Evolutionary conservation across 495 filamentous ascomycete species (phyloP), one percentile per base, ranked within the genome.

Genomic region (Xylaria grammica): DNA sequence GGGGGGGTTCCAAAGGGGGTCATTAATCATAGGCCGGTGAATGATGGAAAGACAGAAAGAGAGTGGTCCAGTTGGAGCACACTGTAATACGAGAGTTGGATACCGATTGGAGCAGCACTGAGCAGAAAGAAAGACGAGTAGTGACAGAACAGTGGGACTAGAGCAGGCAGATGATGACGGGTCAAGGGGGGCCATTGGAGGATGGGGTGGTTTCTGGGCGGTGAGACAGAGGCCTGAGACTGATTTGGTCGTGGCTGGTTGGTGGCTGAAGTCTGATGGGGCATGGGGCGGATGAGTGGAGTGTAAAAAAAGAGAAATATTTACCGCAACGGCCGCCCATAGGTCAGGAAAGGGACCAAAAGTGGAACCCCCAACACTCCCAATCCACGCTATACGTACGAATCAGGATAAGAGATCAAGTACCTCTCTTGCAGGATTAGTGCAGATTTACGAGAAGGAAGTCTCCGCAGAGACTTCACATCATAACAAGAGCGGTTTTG

Each of bases 151-250:
- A 50, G 9, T n/a, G 17, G 27, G 19, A 20, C 3, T 19, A 30
- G 34, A 27, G 7, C 36, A 22, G 58, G n/a, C 20, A 34, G 11
- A 32, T 15, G 17, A 15, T 10, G 2, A n/a, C n/a, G 19, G 29
- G 20, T 29, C 22, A n/a, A 54, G 51, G 20, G 32, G 19, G 13
- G 40, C 17, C 15, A 10, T 42, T 38, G 32, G 26, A 24, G 17
- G 20, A 40, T 30, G 30, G 1, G 48, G 22, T n/a, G 40, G 27
- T n/a, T n/a, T n/a, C n/a, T 34, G 60, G 60, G 50, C 60, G 60
- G 60, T 63, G 60, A 63, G 50, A 53, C 60, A 19, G n/a, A 24
- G 32, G 59, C 36, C 24, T 17, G 38, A 44, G n/a, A 19, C 53
- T 5, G 8, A 29, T 10, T 24, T 44, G 30, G 19, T 46, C 4